Evolutionary conservation across 176 grass and related monocot genomes (phyloP), one percentile per base, ranked within the genome.

Genomic region (Puya raimondii): DNA sequence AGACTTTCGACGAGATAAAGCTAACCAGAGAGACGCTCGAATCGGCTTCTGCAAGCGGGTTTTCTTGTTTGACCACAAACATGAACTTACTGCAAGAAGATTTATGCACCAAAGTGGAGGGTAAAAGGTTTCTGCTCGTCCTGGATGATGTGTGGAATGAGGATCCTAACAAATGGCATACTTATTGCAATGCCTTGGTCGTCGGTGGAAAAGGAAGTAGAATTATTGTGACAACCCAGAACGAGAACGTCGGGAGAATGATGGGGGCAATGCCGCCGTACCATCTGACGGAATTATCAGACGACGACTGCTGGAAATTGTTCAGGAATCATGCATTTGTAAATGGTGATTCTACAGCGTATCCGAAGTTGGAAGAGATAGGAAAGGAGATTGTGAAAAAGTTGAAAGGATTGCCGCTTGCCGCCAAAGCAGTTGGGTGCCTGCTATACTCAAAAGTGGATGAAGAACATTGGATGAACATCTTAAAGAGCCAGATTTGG

Each of bases 131-230:
- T 80, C 81, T 95, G 68, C 87, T 95, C 52, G 84, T 95, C 17
- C 81, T 95, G 42, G 91, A 95, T 82, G 91, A 90, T 61, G 84
- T 95, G 23, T 95, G 91, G 91, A 95, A 90, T 50, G 86, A 95
- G 75, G 76, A 95, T 12, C 64, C 70, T 12, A 67, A 67, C 73
- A 91, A 85, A 50, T 96, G 91, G 91, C 17, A 72, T 9, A 82
- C 70, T 58, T 91, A 91, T 76, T 72, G 64, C 0, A 67, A 72
- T 75, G 82, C 85, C 67, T 56, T 91, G 26, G 5, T 85, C 71
- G 70, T 49, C 15, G 85, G 84, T 0, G 23, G 16, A 23, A 73
- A 53, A 25, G 91, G 80, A 76, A 96, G 87, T 70, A 88, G 16
- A 57, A 83, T 96, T 65, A 17, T 96, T 71, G 82, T 96, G 51